Percentiles rank a stretch among this genome's conserved stretches.
These are phyloP conservation scores for Xylaria sp. DNA, from an alignment of 2,329 filamentous ascomycete species.

Conservation along the genomic window DNA sequence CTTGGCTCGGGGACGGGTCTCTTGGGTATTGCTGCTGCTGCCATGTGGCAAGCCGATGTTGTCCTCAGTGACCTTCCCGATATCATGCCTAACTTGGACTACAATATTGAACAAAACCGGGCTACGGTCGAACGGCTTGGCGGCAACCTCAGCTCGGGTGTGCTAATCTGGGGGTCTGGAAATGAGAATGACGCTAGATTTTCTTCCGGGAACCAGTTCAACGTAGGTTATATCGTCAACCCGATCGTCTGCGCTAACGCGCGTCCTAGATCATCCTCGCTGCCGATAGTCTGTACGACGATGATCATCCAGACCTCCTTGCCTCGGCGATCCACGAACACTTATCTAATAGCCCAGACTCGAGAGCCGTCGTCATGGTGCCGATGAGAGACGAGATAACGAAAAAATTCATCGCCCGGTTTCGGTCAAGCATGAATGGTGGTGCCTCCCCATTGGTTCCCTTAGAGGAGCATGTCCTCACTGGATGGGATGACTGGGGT, in stretches of 20 bases:
- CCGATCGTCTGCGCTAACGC: slow-evolving; percentile 23
- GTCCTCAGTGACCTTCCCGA: slow-evolving; percentile 83
- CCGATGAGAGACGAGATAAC: slow-evolving; percentile 79
- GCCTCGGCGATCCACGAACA: slow-evolving; percentile 76
- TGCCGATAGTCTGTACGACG: slow-evolving; percentile 88
- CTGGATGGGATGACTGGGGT: slow-evolving; percentile 82
- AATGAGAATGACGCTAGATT: slow-evolving; percentile 60
- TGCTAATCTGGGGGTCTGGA: slow-evolving; percentile 77
- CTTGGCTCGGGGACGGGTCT: slow-evolving; percentile 91
- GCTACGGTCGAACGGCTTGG: slow-evolving; percentile 64
- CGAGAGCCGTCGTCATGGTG: slow-evolving; percentile 81
- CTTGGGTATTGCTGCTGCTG: slow-evolving; percentile 86
- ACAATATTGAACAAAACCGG: slow-evolving; percentile 76
- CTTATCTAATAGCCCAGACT: slow-evolving; percentile 65
- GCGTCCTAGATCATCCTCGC: slow-evolving; percentile 74
- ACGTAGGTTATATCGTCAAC: slow-evolving; percentile 51
- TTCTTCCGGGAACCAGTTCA: slow-evolving; percentile 61
- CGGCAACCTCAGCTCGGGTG: slow-evolving; percentile 69
- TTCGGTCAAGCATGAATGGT: slow-evolving; percentile 69
- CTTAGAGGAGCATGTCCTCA: slow-evolving; percentile 70
- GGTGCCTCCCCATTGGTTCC: slow-evolving; percentile 60
- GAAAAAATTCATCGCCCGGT: slow-evolving; percentile 68
- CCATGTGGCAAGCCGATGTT: slow-evolving; percentile 73
- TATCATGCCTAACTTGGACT: slow-evolving; percentile 84
- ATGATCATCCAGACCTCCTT: slow-evolving; percentile 81